These are phyloP conservation scores for Phytophthora kernoviae DNA, from an alignment of 352 stramenopile genomes.

Conservation along the genomic window DNA sequence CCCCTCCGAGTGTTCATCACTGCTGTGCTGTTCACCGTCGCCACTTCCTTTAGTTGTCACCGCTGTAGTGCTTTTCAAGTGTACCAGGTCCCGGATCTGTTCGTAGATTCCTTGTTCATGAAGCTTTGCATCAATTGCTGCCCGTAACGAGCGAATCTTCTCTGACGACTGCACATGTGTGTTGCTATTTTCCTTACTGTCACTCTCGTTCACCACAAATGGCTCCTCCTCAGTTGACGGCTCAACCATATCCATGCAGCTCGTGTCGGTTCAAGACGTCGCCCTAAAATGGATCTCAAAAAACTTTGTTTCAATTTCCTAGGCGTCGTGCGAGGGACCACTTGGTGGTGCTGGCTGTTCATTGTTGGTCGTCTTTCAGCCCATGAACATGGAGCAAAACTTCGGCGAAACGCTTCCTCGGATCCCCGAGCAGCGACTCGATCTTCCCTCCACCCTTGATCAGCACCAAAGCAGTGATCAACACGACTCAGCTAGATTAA, in stretches of 20 bases:
- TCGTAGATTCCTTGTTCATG: constrained; percentile 79
- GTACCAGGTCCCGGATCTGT: constrained; percentile 69
- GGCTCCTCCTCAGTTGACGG: constrained; percentile 13
- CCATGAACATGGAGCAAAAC: constrained; percentile 13
- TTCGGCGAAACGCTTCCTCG: constrained; percentile 10
- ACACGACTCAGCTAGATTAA: constrained; percentile 4
- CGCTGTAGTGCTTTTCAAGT: constrained; percentile 24
- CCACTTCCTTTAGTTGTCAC: background rate
- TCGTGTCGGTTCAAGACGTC: background rate
- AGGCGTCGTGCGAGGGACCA: background rate
- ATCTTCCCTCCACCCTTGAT: background rate
- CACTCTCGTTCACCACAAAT: background rate
- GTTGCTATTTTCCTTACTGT: constrained; percentile 1
- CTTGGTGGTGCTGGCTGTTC: constrained; percentile 15
- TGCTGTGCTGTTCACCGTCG: constrained; percentile 2
- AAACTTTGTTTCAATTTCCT: background rate
- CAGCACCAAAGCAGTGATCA: background rate
- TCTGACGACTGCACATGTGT: constrained; percentile 18
- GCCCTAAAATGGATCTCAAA: background rate
- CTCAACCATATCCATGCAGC: constrained; percentile 12
- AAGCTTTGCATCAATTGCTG: constrained; percentile 75
- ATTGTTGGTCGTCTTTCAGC: background rate
- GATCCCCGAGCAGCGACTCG: constrained; percentile 15
- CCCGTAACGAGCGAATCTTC: constrained; percentile 57
- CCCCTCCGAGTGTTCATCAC: background rate